phyloP scores from a whole-genome alignment of 2,329 filamentous ascomycete species.

The Pseudonectria buxi region DNA sequence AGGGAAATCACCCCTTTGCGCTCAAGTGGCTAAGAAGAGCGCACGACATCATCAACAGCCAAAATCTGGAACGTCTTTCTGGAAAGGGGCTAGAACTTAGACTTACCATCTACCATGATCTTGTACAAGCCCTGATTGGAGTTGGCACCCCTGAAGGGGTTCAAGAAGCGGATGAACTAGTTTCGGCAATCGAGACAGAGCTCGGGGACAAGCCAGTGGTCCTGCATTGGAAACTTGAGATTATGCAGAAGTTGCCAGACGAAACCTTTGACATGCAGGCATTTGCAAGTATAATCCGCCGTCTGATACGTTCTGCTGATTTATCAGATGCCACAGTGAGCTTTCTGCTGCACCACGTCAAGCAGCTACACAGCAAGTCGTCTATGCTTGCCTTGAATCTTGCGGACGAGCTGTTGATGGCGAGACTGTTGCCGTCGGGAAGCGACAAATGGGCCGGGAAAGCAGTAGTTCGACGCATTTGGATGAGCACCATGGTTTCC shows the following conservation, averaged over 20 bases:
- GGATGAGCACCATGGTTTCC: slow-evolving; percentile 50
- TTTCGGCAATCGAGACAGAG: slow-evolving; percentile 56
- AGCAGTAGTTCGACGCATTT: slow-evolving; percentile 59
- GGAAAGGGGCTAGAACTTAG: slow-evolving; percentile 57
- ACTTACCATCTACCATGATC: slow-evolving; percentile 57
- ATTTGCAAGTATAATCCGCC: slow-evolving; percentile 48
- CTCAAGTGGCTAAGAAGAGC: slow-evolving; percentile 69
- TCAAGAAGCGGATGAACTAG: slow-evolving; percentile 47
- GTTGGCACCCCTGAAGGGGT: slow-evolving; percentile 36
- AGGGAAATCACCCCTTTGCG: slow-evolving; percentile 48
- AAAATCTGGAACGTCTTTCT: slow-evolving; percentile 50
- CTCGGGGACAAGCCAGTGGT: slow-evolving; percentile 60
- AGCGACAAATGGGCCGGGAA: slow-evolving; percentile 60
- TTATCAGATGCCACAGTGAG: slow-evolving; percentile 59
- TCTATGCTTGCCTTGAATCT: slow-evolving; percentile 41
- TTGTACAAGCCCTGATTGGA: slow-evolving; percentile 50
- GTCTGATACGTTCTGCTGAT: slow-evolving; percentile 54
- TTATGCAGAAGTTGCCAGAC: slow-evolving; percentile 45
- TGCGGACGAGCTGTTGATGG: slow-evolving; percentile 57
- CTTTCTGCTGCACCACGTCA: slow-evolving; percentile 60
- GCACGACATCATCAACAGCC: slow-evolving; percentile 48
- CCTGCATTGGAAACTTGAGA: slow-evolving; percentile 60
- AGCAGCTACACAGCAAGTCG: slow-evolving; percentile 53
- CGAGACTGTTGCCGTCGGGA: slow-evolving; percentile 45
- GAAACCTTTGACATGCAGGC: slow-evolving; percentile 42